phyloP scores from a whole-genome alignment of 73 alveolate genomes.

The Paramecium primaurelia region DNA sequence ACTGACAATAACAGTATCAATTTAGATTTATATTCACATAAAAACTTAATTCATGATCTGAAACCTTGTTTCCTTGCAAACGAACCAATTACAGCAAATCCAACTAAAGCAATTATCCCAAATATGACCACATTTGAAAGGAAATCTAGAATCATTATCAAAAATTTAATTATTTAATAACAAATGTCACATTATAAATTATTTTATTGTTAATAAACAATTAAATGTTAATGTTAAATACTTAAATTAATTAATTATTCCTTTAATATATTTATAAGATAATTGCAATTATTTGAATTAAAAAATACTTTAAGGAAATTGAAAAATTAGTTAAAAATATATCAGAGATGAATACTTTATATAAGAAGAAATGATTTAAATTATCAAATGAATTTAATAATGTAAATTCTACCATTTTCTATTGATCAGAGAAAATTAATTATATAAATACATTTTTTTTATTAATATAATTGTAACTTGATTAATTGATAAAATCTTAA shows the following conservation, averaged over 20 bases:
- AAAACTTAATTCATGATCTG: background rate
- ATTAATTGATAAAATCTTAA: background rate
- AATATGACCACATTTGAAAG: background rate
- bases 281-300: too few relatives aligned
- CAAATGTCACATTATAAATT: background rate
- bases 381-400: too few relatives aligned
- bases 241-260: too few relatives aligned
- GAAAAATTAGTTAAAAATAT: too few relatives aligned
- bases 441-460: too few relatives aligned
- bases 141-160: background rate
- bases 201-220: background rate
- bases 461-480: too few relatives aligned
- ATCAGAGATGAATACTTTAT: too few relatives aligned
- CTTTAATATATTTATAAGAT: too few relatives aligned
- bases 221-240: background rate
- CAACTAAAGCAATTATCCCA: background rate
- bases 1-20: background rate
- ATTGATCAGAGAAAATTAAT: too few relatives aligned
- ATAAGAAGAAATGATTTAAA: too few relatives aligned
- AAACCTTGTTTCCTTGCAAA: background rate
- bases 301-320: too few relatives aligned
- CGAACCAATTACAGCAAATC: background rate
- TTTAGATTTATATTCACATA: background rate
- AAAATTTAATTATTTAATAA: background rate
- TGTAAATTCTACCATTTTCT: too few relatives aligned